phyloP scores from a whole-genome alignment of 2,329 filamentous ascomycete species.

The Stagonosporopsis cucurbitacearum region DNA sequence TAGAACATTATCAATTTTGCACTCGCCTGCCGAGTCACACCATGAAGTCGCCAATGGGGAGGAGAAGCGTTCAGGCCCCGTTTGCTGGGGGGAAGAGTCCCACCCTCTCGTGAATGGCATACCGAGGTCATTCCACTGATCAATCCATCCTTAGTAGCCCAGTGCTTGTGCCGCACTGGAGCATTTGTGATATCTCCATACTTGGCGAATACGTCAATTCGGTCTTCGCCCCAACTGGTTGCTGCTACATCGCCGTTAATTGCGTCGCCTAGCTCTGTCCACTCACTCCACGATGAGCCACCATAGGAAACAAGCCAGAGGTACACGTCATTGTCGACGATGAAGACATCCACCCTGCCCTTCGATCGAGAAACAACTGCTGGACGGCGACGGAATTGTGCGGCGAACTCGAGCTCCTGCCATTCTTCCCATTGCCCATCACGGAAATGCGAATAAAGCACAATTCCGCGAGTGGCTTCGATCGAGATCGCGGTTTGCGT shows the following conservation, averaged over 20 bases:
- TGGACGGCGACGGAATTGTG: neutral
- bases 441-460: neutral
- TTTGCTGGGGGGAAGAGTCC: neutral
- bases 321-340: neutral
- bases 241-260: neutral
- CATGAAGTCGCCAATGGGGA: slow-evolving; percentile 2
- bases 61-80: neutral
- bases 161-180: slow-evolving; percentile 6
- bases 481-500: neutral
- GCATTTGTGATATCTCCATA: neutral
- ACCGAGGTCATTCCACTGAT: slow-evolving; percentile 1
- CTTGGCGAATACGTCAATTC: slow-evolving; percentile 10
- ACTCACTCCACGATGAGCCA: neutral
- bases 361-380: neutral
- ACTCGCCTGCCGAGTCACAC: neutral
- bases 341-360: neutral
- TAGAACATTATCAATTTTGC: slow-evolving; percentile 13
- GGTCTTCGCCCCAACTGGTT: neutral
- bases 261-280: neutral
- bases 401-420: neutral
- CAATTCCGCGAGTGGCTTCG: neutral
- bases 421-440: neutral
- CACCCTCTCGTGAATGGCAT: neutral
- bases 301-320: neutral
- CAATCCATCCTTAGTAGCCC: slow-evolving; percentile 3